A percentile compares a stretch with the other conserved stretches of the same genome.
phyloP scores from a whole-genome alignment of 2,329 filamentous ascomycete genomes.

The Fusarium gaditjirri region DNA sequence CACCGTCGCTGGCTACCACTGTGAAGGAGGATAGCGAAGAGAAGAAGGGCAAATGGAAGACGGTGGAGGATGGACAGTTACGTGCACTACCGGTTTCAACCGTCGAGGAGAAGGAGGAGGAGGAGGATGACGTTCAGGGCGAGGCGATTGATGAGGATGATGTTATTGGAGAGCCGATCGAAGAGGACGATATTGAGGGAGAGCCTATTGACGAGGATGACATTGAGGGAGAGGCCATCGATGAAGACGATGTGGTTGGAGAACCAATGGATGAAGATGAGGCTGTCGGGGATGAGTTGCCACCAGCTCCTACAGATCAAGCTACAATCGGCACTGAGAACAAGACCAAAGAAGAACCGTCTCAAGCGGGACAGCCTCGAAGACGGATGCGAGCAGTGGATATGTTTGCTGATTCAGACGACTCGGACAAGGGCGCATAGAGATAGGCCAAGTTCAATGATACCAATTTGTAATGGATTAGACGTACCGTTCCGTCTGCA shows the following conservation, averaged over 20 bases:
- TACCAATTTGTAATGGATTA: conserved; percentile 5
- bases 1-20: conserved; percentile 58
- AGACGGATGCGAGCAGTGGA: conserved; percentile 81
- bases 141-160: conserved; percentile 58
- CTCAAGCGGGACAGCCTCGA: conserved; percentile 51
- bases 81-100: conserved; percentile 39
- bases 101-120: conserved; percentile 36
- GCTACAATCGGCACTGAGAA: conserved; percentile 37
- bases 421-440: conserved; percentile 42
- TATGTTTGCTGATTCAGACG: conserved; percentile 86
- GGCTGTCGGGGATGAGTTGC: conserved; percentile 42
- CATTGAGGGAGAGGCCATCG: conserved; percentile 58
- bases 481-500: conserved; percentile 2
- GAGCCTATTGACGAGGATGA: conserved; percentile 60
- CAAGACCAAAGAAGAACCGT: conserved; percentile 16
- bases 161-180: conserved; percentile 56
- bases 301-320: conserved; percentile 23
- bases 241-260: conserved; percentile 56
- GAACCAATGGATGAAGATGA: conserved; percentile 60
- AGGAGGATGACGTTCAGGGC: conserved; percentile 62
- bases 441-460: conserved; percentile 3
- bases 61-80: conserved; percentile 53
- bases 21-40: conserved; percentile 44
- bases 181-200: conserved; percentile 61
- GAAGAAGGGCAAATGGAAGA: conserved; percentile 61